These are phyloP conservation scores for Candida schatavii DNA, from an alignment of 805 yeast genomes.

Conservation along the genomic window DNA sequence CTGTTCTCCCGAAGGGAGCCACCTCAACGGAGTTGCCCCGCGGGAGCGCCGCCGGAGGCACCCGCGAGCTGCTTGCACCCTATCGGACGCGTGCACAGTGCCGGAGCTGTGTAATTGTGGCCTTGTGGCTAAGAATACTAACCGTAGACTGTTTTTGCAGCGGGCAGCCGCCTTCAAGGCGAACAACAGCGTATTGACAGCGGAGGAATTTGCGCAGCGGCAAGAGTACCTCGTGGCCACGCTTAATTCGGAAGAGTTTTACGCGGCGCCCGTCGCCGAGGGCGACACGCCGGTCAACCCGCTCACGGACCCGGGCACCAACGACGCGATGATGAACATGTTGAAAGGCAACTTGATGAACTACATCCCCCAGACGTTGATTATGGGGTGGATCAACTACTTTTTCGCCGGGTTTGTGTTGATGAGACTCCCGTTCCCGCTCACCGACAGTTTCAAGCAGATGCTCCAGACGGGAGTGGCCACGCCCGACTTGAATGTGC, in stretches of 20 bases:
- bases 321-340: conserved; percentile 73
- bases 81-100: no score
- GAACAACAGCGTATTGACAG: conserved; percentile 51
- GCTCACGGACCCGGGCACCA: conserved; percentile 64
- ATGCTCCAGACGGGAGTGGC: conserved; percentile 88
- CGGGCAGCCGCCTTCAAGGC: conserved; percentile 57
- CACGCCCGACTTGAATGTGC: conserved; percentile 80
- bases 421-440: conserved; percentile 80
- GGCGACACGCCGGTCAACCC: conserved; percentile 52
- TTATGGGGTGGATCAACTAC: conserved; percentile 95
- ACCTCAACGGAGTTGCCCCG: no score
- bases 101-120: not conserved
- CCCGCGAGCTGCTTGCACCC: no score
- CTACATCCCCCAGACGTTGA: conserved; percentile 86
- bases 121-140: no score
- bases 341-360: conserved; percentile 79
- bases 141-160: conserved; percentile 51
- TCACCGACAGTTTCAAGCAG: conserved; percentile 83
- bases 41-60: no score
- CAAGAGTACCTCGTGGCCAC: conserved; percentile 46
- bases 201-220: conserved; percentile 51
- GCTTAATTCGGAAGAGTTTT: conserved; percentile 52
- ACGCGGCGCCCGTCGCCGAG: conserved; percentile 45
- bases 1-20: no score
- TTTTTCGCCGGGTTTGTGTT: conserved; percentile 90